Conservation (phyloP, 805 yeast genomes). For the Starmerella roubikii region DNA sequence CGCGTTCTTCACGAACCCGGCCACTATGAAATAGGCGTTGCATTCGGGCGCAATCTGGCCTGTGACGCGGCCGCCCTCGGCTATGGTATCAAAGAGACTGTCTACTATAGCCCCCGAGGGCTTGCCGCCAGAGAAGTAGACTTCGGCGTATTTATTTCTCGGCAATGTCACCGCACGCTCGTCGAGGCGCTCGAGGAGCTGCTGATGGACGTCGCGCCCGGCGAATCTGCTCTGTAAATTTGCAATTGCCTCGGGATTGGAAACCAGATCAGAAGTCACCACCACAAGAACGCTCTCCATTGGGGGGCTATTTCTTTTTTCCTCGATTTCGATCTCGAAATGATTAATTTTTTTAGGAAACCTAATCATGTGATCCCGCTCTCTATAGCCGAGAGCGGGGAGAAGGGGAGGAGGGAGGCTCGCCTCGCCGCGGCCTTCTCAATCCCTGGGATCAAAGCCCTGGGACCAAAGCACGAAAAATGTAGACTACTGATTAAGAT, state of each 20-base stretch:
- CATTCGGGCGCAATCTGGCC: slow-evolving; percentile 21
- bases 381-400: no score
- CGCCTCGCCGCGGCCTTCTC: no score
- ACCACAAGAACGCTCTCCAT: slow-evolving; percentile 13
- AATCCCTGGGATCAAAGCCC: no score
- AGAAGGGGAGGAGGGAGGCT: no score
- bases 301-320: no score
- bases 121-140: slow-evolving; percentile 23
- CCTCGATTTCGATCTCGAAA: background rate
- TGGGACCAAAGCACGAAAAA: no score
- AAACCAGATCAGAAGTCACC: slow-evolving; percentile 19
- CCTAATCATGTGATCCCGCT: no score
- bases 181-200: slow-evolving; percentile 29
- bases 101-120: slow-evolving; percentile 20
- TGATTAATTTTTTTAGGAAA: background rate
- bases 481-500: no score
- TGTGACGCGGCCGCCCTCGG: slow-evolving; percentile 23
- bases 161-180: slow-evolving; percentile 25
- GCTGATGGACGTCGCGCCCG: slow-evolving; percentile 21
- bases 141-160: slow-evolving; percentile 18
- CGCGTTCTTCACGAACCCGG: slow-evolving; percentile 26
- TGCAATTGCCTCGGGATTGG: slow-evolving; percentile 17
- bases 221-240: slow-evolving; percentile 9
- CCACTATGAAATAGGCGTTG: slow-evolving; percentile 28
- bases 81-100: slow-evolving; percentile 21